A percentile compares a stretch with the other conserved stretches of the same genome.
These are phyloP conservation scores for Lasiodiplodia sp. DNA, from an alignment of 2,329 filamentous ascomycete species.

Conservation along the genomic window DNA sequence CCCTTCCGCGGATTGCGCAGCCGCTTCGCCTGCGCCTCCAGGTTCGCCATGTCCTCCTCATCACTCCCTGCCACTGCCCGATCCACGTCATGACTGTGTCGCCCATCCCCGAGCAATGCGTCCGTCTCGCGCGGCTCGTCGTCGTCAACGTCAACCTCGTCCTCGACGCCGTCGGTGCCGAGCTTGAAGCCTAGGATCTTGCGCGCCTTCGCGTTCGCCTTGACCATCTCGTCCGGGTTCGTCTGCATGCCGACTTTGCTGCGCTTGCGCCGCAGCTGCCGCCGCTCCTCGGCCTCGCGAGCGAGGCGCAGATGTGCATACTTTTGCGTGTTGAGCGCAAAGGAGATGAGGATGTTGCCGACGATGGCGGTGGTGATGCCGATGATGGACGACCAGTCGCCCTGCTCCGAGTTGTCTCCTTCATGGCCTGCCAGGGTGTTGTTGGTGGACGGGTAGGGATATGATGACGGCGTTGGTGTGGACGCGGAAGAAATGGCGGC, in stretches of 20 bases:
- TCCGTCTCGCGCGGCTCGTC: conserved; percentile 24
- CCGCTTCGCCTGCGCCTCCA: conserved; percentile 40
- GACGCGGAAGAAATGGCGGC: conserved; percentile 7
- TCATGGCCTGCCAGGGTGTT: background rate
- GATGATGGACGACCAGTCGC: conserved; percentile 86
- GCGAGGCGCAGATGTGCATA: conserved; percentile 91
- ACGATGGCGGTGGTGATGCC: conserved; percentile 92
- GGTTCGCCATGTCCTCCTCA: conserved; percentile 35
- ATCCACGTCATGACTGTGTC: conserved; percentile 10
- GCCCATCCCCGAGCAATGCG: conserved; percentile 4
- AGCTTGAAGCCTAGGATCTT: conserved; percentile 31
- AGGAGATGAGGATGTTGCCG: conserved; percentile 91
- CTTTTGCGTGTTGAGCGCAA: conserved; percentile 94
- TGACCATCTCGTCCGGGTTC: background rate
- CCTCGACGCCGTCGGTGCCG: conserved; percentile 31
- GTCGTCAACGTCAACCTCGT: background rate
- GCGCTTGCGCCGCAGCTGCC: conserved; percentile 32
- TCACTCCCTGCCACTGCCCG: background rate
- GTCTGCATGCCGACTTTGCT: conserved; percentile 2
- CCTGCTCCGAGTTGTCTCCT: background rate
- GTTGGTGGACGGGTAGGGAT: background rate
- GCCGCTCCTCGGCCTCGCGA: conserved; percentile 67
- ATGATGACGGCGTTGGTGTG: background rate
- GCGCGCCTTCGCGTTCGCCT: conserved; percentile 21
- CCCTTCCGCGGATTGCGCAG: conserved; percentile 41